These are phyloP conservation scores for Kodamaea anthophila DNA, from an alignment of 1,139 yeast genomes.

Conservation along the genomic window DNA sequence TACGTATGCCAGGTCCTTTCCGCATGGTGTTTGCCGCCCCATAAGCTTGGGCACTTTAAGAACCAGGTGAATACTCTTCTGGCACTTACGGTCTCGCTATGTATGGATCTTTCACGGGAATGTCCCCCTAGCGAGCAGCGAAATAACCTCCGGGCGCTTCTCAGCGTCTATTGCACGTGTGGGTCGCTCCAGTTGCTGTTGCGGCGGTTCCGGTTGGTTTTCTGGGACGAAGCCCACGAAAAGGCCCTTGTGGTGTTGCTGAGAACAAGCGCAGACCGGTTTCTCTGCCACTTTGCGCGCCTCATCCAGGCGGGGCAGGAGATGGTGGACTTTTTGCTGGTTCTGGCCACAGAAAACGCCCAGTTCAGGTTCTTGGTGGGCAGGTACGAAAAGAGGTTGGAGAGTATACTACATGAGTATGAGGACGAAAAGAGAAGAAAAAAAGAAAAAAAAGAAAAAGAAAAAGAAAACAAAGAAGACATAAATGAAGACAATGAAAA, in stretches of 20 bases:
- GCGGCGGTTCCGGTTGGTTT: conserved; percentile 43
- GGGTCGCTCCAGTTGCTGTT: conserved; percentile 45
- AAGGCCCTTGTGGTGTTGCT: conserved; percentile 27
- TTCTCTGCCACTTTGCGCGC: conserved; percentile 33
- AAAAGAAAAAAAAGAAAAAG: conserved; percentile 6
- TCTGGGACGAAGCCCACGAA: conserved; percentile 42
- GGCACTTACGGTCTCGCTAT: conserved; percentile 39
- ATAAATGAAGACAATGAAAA: background rate
- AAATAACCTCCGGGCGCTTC: conserved; percentile 34
- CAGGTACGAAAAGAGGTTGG: conserved; percentile 1
- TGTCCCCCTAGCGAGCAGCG: conserved; percentile 21
- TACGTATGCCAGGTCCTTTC: conserved; percentile 41
- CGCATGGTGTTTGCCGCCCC: conserved; percentile 47
- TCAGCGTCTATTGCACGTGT: conserved; percentile 45
- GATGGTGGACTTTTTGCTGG: conserved; percentile 25
- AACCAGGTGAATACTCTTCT: conserved; percentile 44
- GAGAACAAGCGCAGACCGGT: conserved; percentile 26
- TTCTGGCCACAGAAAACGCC: background rate
- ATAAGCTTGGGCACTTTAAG: conserved; percentile 44
- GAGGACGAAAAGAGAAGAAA: background rate
- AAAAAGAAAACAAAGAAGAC: conserved; percentile 3
- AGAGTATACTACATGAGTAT: no score
- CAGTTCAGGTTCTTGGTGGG: background rate
- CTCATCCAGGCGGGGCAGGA: conserved; percentile 41
- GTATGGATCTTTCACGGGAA: conserved; percentile 42